phyloP scores from a whole-genome alignment of 1,284 basidiomycete species.

The Trichosporon coremiiforme region DNA sequence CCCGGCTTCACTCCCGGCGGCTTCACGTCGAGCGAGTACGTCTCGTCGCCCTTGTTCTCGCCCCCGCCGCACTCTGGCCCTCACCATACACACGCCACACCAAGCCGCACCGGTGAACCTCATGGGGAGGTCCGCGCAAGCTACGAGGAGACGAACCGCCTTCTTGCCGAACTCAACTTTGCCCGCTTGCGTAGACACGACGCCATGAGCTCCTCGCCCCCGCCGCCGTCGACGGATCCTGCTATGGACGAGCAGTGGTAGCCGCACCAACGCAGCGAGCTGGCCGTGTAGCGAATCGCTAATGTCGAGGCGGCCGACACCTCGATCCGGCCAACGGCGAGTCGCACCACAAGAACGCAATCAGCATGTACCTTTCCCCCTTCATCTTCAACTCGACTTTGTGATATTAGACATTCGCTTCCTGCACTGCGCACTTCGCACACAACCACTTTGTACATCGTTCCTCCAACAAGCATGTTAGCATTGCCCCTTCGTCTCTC shows the following conservation, averaged over 20 bases:
- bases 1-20: constrained; percentile 24
- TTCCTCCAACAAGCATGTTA: constrained; percentile 4
- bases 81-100: constrained; percentile 3
- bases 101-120: not conserved
- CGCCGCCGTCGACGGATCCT: constrained; percentile 5
- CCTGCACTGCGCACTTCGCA: not conserved
- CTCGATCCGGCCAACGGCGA: no score
- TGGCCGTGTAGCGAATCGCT: no score
- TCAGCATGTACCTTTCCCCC: constrained; percentile 3
- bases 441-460: constrained; percentile 8
- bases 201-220: not conserved
- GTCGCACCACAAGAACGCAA: not conserved
- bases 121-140: constrained; percentile 37
- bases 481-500: not conserved
- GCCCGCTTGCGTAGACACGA: constrained; percentile 32
- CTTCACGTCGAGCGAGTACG: constrained; percentile 25
- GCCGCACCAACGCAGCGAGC: no score
- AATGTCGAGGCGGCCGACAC: no score
- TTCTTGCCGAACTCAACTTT: constrained; percentile 50
- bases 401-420: not conserved
- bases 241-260: constrained; percentile 18
- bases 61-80: constrained; percentile 2
- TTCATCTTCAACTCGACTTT: constrained; percentile 1
- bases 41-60: constrained; percentile 21
- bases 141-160: constrained; percentile 52